Conservation (phyloP, 805 yeast genomes). For the Hanseniaspora taiwanica region DNA sequence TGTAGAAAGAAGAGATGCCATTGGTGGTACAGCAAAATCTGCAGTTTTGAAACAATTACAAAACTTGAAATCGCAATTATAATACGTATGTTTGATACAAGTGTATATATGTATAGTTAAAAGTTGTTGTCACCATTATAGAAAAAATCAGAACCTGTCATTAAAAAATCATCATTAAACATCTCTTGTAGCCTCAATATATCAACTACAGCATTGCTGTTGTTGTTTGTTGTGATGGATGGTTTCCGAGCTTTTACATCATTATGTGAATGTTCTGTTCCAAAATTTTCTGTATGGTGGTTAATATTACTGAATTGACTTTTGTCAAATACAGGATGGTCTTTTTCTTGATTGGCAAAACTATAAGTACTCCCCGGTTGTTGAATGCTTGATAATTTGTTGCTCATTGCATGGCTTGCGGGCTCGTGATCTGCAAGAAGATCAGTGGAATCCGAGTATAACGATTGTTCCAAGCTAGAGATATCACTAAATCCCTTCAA, state of each 20-base stretch:
- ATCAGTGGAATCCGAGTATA: not conserved
- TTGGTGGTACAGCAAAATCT: conserved; percentile 90
- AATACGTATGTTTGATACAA: not conserved
- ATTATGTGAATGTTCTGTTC: no score
- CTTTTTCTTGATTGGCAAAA: no score
- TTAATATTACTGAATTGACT: no score
- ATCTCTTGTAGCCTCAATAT: not conserved
- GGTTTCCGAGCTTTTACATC: no score
- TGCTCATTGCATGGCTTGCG: no score
- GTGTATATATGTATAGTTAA: not conserved
- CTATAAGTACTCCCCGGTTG: no score
- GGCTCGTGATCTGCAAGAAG: no score
- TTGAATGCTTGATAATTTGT: no score
- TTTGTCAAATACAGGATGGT: no score
- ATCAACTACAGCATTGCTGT: not conserved
- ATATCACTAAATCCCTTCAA: not conserved
- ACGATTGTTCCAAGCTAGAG: not conserved
- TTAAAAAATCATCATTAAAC: conserved; percentile 1
- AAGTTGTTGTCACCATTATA: conserved; percentile 4
- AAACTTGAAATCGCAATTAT: conserved; percentile 20
- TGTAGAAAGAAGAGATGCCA: conserved; percentile 93
- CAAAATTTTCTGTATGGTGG: no score
- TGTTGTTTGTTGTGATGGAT: no score
- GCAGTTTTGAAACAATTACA: conserved; percentile 72
- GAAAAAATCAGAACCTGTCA: conserved; percentile 2